Evolutionary conservation across 2,329 filamentous ascomycete genomes (phyloP), one percentile per base, ranked within the genome.

Genomic region (Stagonosporopsis rhizophila): DNA sequence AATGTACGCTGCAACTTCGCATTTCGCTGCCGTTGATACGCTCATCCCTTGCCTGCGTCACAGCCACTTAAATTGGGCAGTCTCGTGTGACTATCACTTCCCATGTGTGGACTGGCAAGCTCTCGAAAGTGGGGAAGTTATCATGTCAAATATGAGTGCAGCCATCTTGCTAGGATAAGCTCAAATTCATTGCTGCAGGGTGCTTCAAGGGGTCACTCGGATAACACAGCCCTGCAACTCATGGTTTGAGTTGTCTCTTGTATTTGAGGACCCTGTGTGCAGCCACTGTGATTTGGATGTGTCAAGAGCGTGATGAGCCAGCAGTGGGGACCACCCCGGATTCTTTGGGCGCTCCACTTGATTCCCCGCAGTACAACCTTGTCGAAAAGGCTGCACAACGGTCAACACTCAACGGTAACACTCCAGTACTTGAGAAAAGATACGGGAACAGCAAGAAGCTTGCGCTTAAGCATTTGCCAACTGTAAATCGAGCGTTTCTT

Each of bases 31-130:
- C 15, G 2, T 22, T 50, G 54, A 61, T 52, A 58, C 47, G 44
- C 44, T 42, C 32, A 23, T 28, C 25, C 38, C 52, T 56, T 44
- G 55, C 58, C 12, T 44, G 23, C 49, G 44, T 56, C 39, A 50
- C 44, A 41, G 37, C 23, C 27, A 37, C 17, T 35, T 38, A 40
- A 30, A 37, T 44, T 42, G 35, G 42, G 49, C n/a, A 38, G 6
- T 34, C 19, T 8, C 23, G 8, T 44, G 37, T 53, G 48, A 23
- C 42, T 53, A 49, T 38, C 44, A 46, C 38, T 50, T 23, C 44
- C 32, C 17, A 25, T 58, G 40, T 53, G 37, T 61, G 59, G 61
- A 56, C 52, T 27, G 55, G 57, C 41, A 48, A 40, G 40, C 32
- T 37, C 34, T 48, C 19, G 27, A 48, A 44, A 59, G 54, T 49